Evolutionary conservation across 1,284 basidiomycete species (phyloP).

Genomic region (Rhodotorula mucilaginosa): DNA sequence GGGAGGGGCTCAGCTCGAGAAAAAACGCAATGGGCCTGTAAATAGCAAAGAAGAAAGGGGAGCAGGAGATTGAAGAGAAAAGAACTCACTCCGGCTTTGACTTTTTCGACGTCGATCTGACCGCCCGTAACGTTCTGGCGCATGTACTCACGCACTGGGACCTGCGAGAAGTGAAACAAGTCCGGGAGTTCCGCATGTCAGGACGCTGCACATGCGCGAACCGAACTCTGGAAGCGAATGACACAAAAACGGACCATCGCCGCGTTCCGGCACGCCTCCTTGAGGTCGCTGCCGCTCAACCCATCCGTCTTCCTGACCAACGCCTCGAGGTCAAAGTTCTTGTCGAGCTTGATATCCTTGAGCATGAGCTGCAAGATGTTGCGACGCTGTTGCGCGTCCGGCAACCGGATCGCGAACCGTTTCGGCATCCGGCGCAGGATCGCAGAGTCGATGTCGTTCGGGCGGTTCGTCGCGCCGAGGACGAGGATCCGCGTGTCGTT

Average conservation of each 20-base stretch:
- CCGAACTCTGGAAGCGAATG: neutral
- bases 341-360: conserved; percentile 67
- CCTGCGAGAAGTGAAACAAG: conserved; percentile 60
- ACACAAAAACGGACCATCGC: conserved; percentile 45
- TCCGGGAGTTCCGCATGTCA: neutral
- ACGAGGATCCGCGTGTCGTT: conserved; percentile 75
- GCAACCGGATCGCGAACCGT: conserved; percentile 85
- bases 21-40: rapidly evolving
- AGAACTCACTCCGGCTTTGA: conserved; percentile 29
- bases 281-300: conserved; percentile 84
- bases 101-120: conserved; percentile 35
- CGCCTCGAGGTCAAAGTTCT: conserved; percentile 62
- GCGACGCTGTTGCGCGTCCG: conserved; percentile 73
- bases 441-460: conserved; percentile 82
- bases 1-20: too few relatives aligned
- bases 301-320: conserved; percentile 75
- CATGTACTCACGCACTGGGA: conserved; percentile 84
- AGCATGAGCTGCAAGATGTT: conserved; percentile 91
- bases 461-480: conserved; percentile 92
- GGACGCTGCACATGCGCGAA: neutral
- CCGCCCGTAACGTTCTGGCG: conserved; percentile 27
- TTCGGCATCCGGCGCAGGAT: conserved; percentile 97
- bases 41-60: neutral
- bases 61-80: too few relatives aligned
- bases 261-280: conserved; percentile 83